phyloP scores from a whole-genome alignment of 2,329 filamentous ascomycete genomes.

The Pseudocercospora musae region DNA sequence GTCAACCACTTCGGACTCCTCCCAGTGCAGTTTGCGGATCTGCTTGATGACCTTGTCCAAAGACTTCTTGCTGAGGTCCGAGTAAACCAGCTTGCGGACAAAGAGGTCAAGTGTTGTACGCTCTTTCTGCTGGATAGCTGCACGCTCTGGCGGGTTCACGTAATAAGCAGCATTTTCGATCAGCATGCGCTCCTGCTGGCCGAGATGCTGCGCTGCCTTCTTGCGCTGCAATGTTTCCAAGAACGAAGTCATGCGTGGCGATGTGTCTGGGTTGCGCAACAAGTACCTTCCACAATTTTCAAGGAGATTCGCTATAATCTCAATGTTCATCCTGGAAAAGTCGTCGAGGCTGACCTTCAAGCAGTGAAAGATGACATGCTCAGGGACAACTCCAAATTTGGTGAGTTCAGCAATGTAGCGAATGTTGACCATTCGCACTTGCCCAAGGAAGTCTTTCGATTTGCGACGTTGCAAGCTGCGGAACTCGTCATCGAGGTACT shows the following conservation, averaged over 20 bases:
- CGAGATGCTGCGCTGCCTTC: conserved; percentile 91
- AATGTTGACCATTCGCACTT: conserved; percentile 89
- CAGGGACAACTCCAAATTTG: conserved; percentile 95
- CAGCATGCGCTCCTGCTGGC: conserved; percentile 94
- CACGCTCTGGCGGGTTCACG: conserved; percentile 88
- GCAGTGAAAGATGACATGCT: conserved; percentile 98
- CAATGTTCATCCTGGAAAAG: conserved; percentile 98
- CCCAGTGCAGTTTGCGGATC: conserved; percentile 94
- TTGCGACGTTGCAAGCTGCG: conserved; percentile 94
- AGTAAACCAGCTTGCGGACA: conserved; percentile 85
- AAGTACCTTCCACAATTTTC: conserved; percentile 96
- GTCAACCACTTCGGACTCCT: conserved; percentile 79
- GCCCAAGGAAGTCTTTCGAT: conserved; percentile 93
- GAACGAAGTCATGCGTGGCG: conserved; percentile 89
- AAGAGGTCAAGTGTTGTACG: conserved; percentile 90
- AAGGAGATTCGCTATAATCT: conserved; percentile 92
- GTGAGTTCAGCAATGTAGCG: conserved; percentile 97
- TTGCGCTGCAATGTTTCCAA: conserved; percentile 93
- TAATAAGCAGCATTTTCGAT: conserved; percentile 98
- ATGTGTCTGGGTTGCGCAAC: conserved; percentile 86
- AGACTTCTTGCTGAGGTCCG: conserved; percentile 90
- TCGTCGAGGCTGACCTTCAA: conserved; percentile 96
- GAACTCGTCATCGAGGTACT: conserved; percentile 94
- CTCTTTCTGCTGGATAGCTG: conserved; percentile 95
- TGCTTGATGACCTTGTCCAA: conserved; percentile 93